phyloP scores from a whole-genome alignment of 257 asterid species.

The Avicennia marina region DNA sequence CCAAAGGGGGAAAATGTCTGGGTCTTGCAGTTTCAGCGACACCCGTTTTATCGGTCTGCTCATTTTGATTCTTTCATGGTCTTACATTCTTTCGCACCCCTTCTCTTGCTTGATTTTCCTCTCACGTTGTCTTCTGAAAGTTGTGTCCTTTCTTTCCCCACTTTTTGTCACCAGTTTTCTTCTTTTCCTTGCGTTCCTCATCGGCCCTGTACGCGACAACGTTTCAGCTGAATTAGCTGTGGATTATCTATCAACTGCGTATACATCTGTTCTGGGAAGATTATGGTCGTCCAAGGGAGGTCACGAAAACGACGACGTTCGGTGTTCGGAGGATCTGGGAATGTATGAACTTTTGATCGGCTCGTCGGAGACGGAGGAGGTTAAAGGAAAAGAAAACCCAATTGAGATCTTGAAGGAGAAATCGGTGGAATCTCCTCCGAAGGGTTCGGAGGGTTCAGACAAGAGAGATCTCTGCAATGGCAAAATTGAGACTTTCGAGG shows the following conservation, averaged over 20 bases:
- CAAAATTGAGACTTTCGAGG: background rate
- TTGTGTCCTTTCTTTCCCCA: slow-evolving; percentile 67
- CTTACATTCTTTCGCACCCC: no score
- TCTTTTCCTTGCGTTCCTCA: slow-evolving; percentile 31
- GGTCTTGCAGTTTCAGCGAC: no score
- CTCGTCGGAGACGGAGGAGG: slow-evolving; percentile 14
- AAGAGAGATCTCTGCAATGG: background rate
- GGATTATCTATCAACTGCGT: background rate
- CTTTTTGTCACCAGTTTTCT: slow-evolving; percentile 62
- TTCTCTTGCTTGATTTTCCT: no score
- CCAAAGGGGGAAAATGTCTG: no score
- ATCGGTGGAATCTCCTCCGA: slow-evolving; percentile 9
- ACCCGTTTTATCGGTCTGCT: no score
- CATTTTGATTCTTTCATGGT: no score
- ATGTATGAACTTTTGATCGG: slow-evolving; percentile 44
- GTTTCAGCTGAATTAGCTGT: background rate
- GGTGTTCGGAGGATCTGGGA: slow-evolving; percentile 37
- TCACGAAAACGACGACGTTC: slow-evolving; percentile 8
- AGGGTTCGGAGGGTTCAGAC: background rate
- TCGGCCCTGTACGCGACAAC: background rate
- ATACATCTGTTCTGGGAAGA: background rate
- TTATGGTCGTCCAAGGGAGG: slow-evolving; percentile 12
- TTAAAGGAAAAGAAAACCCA: slow-evolving; percentile 13
- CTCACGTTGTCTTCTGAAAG: no score
- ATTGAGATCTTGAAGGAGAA: slow-evolving; percentile 23